These are phyloP conservation scores for Coemansia sp. DNA, from an alignment of 192 early-diverging fungal species.

Conservation along the genomic window DNA sequence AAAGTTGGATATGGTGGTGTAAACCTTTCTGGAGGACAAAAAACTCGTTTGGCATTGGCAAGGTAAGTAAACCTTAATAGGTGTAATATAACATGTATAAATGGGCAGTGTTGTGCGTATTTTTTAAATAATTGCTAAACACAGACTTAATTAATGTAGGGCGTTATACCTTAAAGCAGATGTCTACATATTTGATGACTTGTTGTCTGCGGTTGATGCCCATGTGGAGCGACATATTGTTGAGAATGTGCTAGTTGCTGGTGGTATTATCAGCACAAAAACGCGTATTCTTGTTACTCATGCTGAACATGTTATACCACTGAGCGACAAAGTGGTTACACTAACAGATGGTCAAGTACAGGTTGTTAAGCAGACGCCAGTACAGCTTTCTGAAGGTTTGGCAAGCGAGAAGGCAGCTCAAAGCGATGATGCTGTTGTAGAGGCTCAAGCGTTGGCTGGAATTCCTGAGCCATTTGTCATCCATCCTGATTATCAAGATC, in stretches of 20 bases:
- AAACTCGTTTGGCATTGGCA: background rate
- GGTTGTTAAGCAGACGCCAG: background rate
- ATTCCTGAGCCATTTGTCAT: conserved; percentile 1
- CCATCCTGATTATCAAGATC: background rate
- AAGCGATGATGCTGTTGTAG: background rate
- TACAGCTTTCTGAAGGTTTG: background rate
- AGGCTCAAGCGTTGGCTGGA: background rate
- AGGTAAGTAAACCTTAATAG: background rate
- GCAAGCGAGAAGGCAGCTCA: background rate
- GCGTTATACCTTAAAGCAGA: background rate
- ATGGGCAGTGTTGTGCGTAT: background rate
- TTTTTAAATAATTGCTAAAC: background rate
- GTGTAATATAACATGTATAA: background rate
- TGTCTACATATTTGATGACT: background rate
- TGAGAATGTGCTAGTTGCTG: background rate
- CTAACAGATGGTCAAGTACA: background rate
- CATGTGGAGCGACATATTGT: background rate
- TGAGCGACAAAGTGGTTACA: background rate
- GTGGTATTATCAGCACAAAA: background rate
- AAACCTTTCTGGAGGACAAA: background rate
- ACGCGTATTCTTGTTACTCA: background rate
- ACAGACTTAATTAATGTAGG: background rate
- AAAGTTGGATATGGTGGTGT: background rate
- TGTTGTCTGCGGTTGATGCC: background rate
- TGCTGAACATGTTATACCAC: background rate